phyloP scores from a whole-genome alignment of 352 stramenopile genomes.

The Pythium brassicae region DNA sequence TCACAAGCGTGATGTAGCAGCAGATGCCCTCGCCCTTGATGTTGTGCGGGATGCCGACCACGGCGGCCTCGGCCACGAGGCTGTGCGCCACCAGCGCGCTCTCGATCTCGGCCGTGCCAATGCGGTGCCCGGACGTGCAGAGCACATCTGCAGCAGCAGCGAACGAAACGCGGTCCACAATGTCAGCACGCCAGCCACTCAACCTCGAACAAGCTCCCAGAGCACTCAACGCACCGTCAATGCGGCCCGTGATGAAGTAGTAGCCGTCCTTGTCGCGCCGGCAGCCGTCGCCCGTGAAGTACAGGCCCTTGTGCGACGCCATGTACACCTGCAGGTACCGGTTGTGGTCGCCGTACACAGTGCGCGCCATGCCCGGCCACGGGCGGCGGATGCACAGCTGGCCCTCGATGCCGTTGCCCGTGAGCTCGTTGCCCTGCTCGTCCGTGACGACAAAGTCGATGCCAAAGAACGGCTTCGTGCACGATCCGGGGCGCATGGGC shows the following conservation, averaged over 20 bases:
- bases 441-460: constrained; percentile 90
- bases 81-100: constrained; percentile 90
- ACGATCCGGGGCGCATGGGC: constrained; percentile 89
- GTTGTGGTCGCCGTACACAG: constrained; percentile 92
- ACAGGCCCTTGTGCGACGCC: constrained; percentile 95
- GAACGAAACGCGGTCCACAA: neutral
- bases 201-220: neutral
- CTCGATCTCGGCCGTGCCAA: constrained; percentile 87
- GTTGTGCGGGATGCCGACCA: constrained; percentile 93
- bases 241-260: constrained; percentile 98
- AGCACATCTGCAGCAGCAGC: constrained; percentile 85
- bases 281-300: constrained; percentile 94
- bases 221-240: constrained; percentile 68
- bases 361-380: constrained; percentile 96
- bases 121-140: constrained; percentile 91
- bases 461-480: constrained; percentile 95
- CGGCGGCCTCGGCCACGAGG: constrained; percentile 91
- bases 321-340: constrained; percentile 97
- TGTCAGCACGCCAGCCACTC: neutral
- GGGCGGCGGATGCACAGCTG: constrained; percentile 94
- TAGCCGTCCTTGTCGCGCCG: constrained; percentile 93
- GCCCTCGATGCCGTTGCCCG: constrained; percentile 85
- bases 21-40: constrained; percentile 97
- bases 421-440: constrained; percentile 85
- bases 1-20: constrained; percentile 93